phyloP scores from a whole-genome alignment of 2,329 filamentous ascomycete genomes.

The Colletotrichum navitas region DNA sequence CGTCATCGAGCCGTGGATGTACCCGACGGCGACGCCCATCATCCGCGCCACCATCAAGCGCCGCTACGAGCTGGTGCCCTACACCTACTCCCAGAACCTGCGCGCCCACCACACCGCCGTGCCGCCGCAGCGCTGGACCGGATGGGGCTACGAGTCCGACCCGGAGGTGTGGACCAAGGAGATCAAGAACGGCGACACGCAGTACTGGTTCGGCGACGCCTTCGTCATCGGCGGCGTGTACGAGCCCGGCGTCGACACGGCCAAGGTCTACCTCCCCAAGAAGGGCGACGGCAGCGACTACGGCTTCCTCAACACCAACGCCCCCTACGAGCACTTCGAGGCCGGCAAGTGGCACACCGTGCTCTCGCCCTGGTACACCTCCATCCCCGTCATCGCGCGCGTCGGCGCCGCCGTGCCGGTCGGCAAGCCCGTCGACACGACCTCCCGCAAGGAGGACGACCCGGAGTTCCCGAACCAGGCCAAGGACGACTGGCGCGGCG shows the following conservation, averaged over 20 bases:
- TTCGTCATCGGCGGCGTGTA: slow-evolving; percentile 77
- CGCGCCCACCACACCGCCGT: slow-evolving; percentile 71
- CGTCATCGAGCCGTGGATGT: slow-evolving; percentile 85
- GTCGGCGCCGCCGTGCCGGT: slow-evolving; percentile 56
- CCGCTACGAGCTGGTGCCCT: slow-evolving; percentile 78
- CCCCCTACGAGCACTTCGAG: slow-evolving; percentile 69
- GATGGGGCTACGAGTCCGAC: slow-evolving; percentile 78
- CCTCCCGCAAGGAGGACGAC: slow-evolving; percentile 51
- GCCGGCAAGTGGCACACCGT: slow-evolving; percentile 57
- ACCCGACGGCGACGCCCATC: slow-evolving; percentile 73
- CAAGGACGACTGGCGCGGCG: slow-evolving; percentile 56
- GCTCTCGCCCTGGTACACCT: slow-evolving; percentile 57
- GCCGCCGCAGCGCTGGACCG: slow-evolving; percentile 78
- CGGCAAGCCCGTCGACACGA: slow-evolving; percentile 54
- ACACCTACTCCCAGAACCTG: slow-evolving; percentile 75
- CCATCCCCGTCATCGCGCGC: slow-evolving; percentile 56
- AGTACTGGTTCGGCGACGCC: slow-evolving; percentile 79
- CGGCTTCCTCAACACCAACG: slow-evolving; percentile 73
- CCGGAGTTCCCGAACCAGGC: slow-evolving; percentile 55
- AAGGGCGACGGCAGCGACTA: slow-evolving; percentile 62
- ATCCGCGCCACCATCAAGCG: slow-evolving; percentile 76
- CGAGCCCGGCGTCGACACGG: slow-evolving; percentile 66
- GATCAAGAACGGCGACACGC: slow-evolving; percentile 73
- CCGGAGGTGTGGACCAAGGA: slow-evolving; percentile 73
- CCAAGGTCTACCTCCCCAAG: slow-evolving; percentile 72